These are phyloP conservation scores for Rhizopogon salebrosus DNA, from an alignment of 768 basidiomycete species.

Conservation along the genomic window DNA sequence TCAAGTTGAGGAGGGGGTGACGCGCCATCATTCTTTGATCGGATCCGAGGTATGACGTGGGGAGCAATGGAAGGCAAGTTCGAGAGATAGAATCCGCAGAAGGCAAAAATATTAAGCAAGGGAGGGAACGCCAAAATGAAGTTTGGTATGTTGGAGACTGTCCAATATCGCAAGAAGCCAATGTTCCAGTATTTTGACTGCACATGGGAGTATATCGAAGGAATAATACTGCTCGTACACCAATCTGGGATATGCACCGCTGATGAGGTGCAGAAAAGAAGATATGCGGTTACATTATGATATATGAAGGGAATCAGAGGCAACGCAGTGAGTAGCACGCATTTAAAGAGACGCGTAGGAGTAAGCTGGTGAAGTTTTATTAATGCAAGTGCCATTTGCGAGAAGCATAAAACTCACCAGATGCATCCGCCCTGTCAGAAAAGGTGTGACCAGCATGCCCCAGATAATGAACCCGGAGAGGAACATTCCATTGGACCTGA, in stretches of 20 bases:
- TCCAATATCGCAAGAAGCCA: slow-evolving; percentile 88
- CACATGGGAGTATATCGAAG: slow-evolving; percentile 76
- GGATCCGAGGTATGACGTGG: slow-evolving; percentile 1
- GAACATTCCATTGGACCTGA: slow-evolving; percentile 76
- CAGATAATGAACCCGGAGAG: slow-evolving; percentile 77
- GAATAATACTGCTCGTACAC: slow-evolving; percentile 52
- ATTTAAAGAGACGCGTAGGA: slow-evolving; percentile 26
- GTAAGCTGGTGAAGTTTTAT: slow-evolving; percentile 27
- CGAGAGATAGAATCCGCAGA: slow-evolving; percentile 21
- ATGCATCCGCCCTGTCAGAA: slow-evolving; percentile 33
- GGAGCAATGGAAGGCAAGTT: slow-evolving; percentile 4
- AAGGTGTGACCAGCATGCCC: slow-evolving; percentile 58
- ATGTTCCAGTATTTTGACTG: slow-evolving; percentile 85
- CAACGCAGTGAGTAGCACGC: slow-evolving; percentile 38
- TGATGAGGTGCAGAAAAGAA: slow-evolving; percentile 50
- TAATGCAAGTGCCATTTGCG: background rate
- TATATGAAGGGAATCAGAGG: slow-evolving; percentile 61
- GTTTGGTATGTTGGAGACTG: slow-evolving; percentile 77
- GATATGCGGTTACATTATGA: slow-evolving; percentile 68
- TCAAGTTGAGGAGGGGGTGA: background rate
- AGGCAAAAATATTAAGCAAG: slow-evolving; percentile 42
- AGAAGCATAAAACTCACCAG: slow-evolving; percentile 12
- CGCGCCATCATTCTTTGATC: background rate
- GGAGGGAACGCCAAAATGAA: slow-evolving; percentile 76
- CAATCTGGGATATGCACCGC: slow-evolving; percentile 38